Conservation (phyloP, 108 stramenopile species). For the Asterionellopsis glacialis region DNA sequence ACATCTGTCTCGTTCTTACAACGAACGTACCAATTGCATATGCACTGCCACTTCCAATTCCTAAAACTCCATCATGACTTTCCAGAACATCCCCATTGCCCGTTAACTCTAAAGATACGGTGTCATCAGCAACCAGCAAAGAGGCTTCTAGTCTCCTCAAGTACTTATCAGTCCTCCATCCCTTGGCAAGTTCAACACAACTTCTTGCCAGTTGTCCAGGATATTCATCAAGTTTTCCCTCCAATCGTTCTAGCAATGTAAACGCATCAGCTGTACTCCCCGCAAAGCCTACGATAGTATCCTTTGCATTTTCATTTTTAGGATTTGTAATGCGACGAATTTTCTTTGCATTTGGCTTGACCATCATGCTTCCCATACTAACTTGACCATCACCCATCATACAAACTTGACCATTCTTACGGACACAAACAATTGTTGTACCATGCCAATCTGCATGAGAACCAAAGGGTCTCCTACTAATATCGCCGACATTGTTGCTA, state of each 20-base stretch:
- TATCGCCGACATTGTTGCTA: neutral
- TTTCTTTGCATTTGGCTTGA: slow-evolving; percentile 95
- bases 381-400: slow-evolving; percentile 99
- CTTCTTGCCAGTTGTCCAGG: slow-evolving; percentile 89
- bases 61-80: slow-evolving; percentile 89
- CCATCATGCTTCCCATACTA: slow-evolving; percentile 86
- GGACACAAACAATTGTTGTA: slow-evolving; percentile 93
- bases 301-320: slow-evolving; percentile 36
- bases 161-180: slow-evolving; percentile 98
- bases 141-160: slow-evolving; percentile 91
- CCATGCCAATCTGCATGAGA: slow-evolving; percentile 18
- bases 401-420: slow-evolving; percentile 93
- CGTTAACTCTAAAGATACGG: slow-evolving; percentile 84
- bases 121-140: slow-evolving; percentile 86
- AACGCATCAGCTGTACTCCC: slow-evolving; percentile 98
- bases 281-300: slow-evolving; percentile 94
- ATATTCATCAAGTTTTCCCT: slow-evolving; percentile 94
- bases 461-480: neutral
- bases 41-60: slow-evolving; percentile 80
- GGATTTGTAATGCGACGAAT: slow-evolving; percentile 73
- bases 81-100: slow-evolving; percentile 98
- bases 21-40: slow-evolving; percentile 77
- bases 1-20: neutral
- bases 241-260: slow-evolving; percentile 93
- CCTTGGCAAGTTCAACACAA: slow-evolving; percentile 97